Conservation (phyloP, 306 rosid species). For the Cajanus cajan region DNA sequence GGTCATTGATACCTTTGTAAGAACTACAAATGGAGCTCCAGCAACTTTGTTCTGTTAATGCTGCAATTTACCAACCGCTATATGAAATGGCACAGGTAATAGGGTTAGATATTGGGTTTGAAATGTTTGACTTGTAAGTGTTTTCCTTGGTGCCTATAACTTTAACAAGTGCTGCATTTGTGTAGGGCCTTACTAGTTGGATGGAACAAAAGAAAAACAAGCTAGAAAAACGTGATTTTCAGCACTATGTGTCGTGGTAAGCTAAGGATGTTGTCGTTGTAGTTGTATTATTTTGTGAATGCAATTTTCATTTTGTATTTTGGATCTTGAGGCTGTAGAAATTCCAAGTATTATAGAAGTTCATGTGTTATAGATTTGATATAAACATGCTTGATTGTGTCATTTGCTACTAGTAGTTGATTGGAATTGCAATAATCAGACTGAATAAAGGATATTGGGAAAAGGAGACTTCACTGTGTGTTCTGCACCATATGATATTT, state of each 20-base stretch:
- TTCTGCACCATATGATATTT: no score
- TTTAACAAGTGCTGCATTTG: conserved; percentile 23
- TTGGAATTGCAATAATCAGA: conserved; percentile 18
- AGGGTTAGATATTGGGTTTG: conserved; percentile 21
- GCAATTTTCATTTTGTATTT: conserved; percentile 1
- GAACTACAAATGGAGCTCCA: conserved; percentile 79
- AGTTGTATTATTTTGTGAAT: conserved; percentile 2
- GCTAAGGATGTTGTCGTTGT: conserved; percentile 22
- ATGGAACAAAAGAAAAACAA: conserved; percentile 61
- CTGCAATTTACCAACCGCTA: conserved; percentile 70
- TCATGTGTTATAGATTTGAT: conserved; percentile 18
- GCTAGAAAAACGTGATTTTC: conserved; percentile 82
- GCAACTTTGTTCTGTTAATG: conserved; percentile 56
- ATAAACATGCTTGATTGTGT: neutral
- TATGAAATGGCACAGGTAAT: conserved; percentile 87
- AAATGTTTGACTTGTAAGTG: conserved; percentile 23
- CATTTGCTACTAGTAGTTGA: neutral
- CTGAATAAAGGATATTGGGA: neutral
- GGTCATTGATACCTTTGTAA: conserved; percentile 38
- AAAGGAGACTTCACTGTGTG: neutral
- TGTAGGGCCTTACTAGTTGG: conserved; percentile 89
- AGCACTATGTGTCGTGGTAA: conserved; percentile 82
- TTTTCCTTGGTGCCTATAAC: conserved; percentile 15
- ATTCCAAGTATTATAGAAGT: conserved; percentile 15
- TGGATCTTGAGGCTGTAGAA: neutral